Percentiles rank a stretch among this genome's conserved stretches.
These are phyloP conservation scores for Solanum chilense DNA, from an alignment of 257 asterid genomes.

Conservation along the genomic window DNA sequence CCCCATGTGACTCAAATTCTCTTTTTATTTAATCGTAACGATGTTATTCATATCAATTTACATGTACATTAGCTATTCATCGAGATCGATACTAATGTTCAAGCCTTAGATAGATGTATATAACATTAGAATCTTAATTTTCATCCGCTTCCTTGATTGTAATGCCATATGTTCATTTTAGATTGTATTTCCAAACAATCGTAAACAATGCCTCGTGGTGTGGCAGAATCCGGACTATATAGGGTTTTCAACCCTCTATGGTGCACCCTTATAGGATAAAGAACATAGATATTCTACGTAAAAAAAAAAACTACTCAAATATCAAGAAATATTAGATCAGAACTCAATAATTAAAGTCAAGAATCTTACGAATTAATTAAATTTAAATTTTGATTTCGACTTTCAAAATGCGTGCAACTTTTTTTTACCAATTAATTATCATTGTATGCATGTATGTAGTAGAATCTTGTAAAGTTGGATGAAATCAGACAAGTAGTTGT, in stretches of 20 bases:
- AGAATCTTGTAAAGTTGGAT: slow-evolving; percentile 8
- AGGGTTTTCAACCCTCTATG: neutral
- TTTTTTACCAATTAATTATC: neutral
- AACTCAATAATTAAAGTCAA: neutral
- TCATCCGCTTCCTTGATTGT: neutral
- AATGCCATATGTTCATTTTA: too few species aligned
- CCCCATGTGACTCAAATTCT: slow-evolving; percentile 22
- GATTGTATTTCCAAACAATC: neutral
- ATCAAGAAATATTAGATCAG: neutral
- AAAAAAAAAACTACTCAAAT: neutral
- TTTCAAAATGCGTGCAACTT: neutral
- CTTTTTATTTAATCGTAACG: neutral
- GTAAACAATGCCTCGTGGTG: neutral
- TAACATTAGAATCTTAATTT: neutral
- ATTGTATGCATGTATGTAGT: neutral
- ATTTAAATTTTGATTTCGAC: neutral
- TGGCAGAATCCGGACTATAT: too few species aligned
- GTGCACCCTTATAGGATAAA: neutral
- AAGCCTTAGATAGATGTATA: neutral
- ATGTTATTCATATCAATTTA: accelerated
- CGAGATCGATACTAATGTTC: too few species aligned
- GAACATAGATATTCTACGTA: neutral
- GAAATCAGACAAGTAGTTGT: neutral
- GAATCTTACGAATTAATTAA: neutral
- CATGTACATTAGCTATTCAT: neutral